phyloP scores from a whole-genome alignment of 2,329 filamentous ascomycete species.

The Fusarium guadeloupense region DNA sequence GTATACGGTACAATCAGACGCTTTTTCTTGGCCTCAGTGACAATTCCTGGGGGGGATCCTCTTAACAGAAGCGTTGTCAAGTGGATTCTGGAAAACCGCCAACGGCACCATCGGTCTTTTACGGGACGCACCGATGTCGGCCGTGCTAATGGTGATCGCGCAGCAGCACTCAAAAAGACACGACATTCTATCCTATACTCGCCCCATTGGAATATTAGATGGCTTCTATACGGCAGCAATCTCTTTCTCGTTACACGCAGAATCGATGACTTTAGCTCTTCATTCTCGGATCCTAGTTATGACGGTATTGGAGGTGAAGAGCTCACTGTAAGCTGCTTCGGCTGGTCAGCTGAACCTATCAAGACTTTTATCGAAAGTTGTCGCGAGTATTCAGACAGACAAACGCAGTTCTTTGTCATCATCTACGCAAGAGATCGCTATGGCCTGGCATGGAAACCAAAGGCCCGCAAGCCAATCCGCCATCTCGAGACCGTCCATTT shows the following conservation, averaged over 20 bases:
- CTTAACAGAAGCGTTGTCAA: slow-evolving; percentile 56
- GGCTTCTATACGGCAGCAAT: slow-evolving; percentile 60
- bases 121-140: slow-evolving; percentile 55
- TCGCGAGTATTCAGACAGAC: slow-evolving; percentile 58
- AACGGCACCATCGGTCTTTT: slow-evolving; percentile 53
- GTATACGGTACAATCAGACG: slow-evolving; percentile 52
- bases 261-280: slow-evolving; percentile 50
- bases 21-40: slow-evolving; percentile 56
- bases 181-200: slow-evolving; percentile 54
- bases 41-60: slow-evolving; percentile 55
- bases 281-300: slow-evolving; percentile 53
- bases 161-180: slow-evolving; percentile 54
- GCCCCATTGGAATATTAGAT: slow-evolving; percentile 56
- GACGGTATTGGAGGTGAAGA: slow-evolving; percentile 58
- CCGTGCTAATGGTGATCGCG: slow-evolving; percentile 48
- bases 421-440: slow-evolving; percentile 58
- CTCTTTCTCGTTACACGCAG: slow-evolving; percentile 57
- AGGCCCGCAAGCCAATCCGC: slow-evolving; percentile 58
- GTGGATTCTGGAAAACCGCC: slow-evolving; percentile 55
- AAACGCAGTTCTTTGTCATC: slow-evolving; percentile 60
- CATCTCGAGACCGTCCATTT: slow-evolving; percentile 62
- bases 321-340: slow-evolving; percentile 59
- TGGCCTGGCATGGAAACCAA: slow-evolving; percentile 59
- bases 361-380: slow-evolving; percentile 56
- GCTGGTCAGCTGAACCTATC: slow-evolving; percentile 60